A percentile compares a stretch with the other conserved stretches of the same genome.
Conservation (phyloP, 140 eudicot species). For the Anethum foeniculum region DNA sequence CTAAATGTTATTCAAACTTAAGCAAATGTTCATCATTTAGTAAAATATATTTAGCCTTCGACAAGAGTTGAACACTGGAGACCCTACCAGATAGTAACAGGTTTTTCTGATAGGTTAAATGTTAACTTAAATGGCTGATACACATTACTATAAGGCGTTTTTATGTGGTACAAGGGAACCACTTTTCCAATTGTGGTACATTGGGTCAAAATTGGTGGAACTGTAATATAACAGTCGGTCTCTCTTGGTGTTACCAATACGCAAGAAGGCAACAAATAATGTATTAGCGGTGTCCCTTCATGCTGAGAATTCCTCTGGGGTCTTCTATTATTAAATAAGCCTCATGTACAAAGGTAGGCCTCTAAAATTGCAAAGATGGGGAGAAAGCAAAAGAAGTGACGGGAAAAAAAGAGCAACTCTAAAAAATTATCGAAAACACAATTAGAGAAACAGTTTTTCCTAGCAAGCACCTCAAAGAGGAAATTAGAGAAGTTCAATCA, state of each 20-base stretch:
- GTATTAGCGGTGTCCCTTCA: neutral
- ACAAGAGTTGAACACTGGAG: neutral
- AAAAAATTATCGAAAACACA: too few relatives aligned
- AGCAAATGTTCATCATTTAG: neutral
- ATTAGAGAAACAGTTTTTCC: too few relatives aligned
- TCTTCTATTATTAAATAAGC: neutral
- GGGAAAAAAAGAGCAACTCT: too few relatives aligned
- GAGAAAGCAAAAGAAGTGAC: neutral
- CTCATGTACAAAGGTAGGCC: neutral
- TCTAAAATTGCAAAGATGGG: neutral
- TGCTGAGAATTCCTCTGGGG: neutral
- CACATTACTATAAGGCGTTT: neutral
- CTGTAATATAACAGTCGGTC: neutral
- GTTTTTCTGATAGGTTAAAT: neutral
- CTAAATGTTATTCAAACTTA: neutral
- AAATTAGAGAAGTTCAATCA: too few relatives aligned
- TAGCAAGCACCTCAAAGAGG: too few relatives aligned
- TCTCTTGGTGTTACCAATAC: neutral
- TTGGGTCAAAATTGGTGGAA: neutral
- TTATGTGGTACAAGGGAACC: neutral
- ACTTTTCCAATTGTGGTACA: neutral
- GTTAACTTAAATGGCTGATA: neutral
- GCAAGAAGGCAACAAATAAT: neutral
- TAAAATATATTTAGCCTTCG: neutral
- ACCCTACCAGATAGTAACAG: neutral